Evolutionary conservation across 1,284 basidiomycete species (phyloP).

Genomic region (Cutaneotrichosporon dermatis): DNA sequence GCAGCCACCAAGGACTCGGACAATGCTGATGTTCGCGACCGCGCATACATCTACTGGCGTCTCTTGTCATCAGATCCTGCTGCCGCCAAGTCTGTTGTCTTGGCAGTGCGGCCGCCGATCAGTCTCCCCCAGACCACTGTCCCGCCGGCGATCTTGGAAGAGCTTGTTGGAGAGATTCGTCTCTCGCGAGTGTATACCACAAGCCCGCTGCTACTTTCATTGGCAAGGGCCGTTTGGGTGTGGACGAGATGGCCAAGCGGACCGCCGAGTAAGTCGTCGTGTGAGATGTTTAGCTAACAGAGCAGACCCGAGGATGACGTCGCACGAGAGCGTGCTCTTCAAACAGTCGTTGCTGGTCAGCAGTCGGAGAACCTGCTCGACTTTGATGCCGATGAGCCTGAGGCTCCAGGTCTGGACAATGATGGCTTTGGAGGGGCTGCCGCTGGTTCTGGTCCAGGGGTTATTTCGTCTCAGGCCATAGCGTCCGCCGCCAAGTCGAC

Average conservation of each 20-base stretch:
- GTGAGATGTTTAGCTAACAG: conserved; percentile 16
- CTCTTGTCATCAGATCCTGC: conserved; percentile 86
- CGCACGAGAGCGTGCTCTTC: conserved; percentile 73
- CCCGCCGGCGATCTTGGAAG: conserved; percentile 82
- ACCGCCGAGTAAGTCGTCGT: conserved; percentile 57
- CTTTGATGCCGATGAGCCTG: conserved; percentile 68
- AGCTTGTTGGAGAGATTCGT: conserved; percentile 85
- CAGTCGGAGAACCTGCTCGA: conserved; percentile 93
- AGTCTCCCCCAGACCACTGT: conserved; percentile 87
- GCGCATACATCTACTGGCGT: conserved; percentile 95
- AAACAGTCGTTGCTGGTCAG: conserved; percentile 82
- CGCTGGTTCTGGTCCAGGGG: background rate
- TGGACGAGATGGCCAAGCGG: conserved; percentile 71
- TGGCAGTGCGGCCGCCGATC: conserved; percentile 88
- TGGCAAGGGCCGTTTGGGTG: conserved; percentile 76
- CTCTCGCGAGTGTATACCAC: conserved; percentile 88
- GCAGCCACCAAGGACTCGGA: conserved; percentile 97
- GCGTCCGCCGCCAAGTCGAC: conserved; percentile 44
- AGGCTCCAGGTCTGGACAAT: conserved; percentile 19
- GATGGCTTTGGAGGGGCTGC: background rate
- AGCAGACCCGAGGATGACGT: conserved; percentile 58
- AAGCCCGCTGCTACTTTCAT: conserved; percentile 91
- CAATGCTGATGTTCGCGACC: conserved; percentile 92
- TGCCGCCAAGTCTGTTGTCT: conserved; percentile 90
- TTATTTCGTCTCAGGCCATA: conserved; percentile 33